Evolutionary conservation across 306 rosid species (phyloP), one percentile per base, ranked within the genome.

Genomic region (Amphicarpaea edgeworthii): DNA sequence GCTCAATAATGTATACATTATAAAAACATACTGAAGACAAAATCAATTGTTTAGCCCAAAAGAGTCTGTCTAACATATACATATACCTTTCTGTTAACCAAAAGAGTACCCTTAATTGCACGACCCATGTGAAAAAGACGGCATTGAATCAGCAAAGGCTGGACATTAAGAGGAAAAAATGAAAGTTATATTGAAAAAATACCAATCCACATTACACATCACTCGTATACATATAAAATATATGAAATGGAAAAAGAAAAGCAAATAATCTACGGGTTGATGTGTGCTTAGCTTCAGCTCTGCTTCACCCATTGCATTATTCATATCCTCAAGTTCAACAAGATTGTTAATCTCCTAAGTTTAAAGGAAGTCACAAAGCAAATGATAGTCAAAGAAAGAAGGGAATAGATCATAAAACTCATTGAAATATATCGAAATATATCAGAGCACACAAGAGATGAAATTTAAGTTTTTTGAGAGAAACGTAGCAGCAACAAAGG

Each of bases 101-200:
- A 84, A 81, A 91, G 81, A 6, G 93, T 89, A 53, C 98, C 98
- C 81, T 93, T 93, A 6, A 90, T 76, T 47, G 98, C 92, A 40
- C 14, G 3, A 60, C 98, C 98, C 43, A 68, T 68, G 87, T 89
- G 61, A 76, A 84, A 91, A 72, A 93, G 86, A 58, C 97, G 93
- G 70, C 82, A 80, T 77, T 91, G 98, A 58, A 93, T 89, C 67
- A 93, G 76, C 91, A 93, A 59, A 49, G 98, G 93, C 96, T 93
- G 61, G 43, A 65, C 58, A 37, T 51, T 40, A 46, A 51, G 66
- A 76, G 58, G 30, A 53, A 53, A 53, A 76, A 42, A 19, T 11
- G 37, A 46, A 64, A 71, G 75, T 28, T 45, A 72, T 67, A 58
- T 79, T 62, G 82, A 50, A 64, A 80, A 30, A 79, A 64, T 45